Conservation (phyloP, 2,329 filamentous ascomycete species). For the Diaporthe ilicicola region DNA sequence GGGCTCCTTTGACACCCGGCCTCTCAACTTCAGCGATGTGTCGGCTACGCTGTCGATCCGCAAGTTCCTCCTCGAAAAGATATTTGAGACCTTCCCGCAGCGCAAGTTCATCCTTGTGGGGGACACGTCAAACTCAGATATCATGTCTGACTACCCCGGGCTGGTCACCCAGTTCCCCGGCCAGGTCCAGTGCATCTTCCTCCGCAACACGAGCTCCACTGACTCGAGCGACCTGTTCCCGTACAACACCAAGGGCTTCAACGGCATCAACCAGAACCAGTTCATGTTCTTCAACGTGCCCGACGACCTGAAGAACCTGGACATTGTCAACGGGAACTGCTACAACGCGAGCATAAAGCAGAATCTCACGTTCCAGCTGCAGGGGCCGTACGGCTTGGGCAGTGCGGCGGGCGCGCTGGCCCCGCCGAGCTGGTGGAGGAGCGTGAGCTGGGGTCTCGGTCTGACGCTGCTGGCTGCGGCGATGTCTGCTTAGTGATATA, state of each 20-base stretch:
- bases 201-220: constrained; percentile 69
- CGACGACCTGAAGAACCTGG: constrained; percentile 72
- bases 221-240: constrained; percentile 74
- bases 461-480: constrained; percentile 31
- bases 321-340: constrained; percentile 74
- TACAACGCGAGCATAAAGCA: constrained; percentile 71
- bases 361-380: constrained; percentile 75
- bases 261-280: constrained; percentile 68
- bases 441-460: constrained; percentile 32
- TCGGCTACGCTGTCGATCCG: constrained; percentile 77
- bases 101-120: constrained; percentile 80
- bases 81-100: constrained; percentile 78
- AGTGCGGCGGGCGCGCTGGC: constrained; percentile 38
- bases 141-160: constrained; percentile 72
- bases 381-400: constrained; percentile 62
- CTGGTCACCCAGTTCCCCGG: constrained; percentile 72
- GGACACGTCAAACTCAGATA: constrained; percentile 79
- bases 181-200: constrained; percentile 80
- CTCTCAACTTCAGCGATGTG: constrained; percentile 81
- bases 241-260: constrained; percentile 77
- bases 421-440: constrained; percentile 35
- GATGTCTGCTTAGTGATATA: constrained; percentile 29
- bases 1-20: constrained; percentile 80
- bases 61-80: constrained; percentile 72
- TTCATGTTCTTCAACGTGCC: constrained; percentile 85